Evolutionary conservation across 805 yeast genomes (phyloP), one percentile per base, ranked within the genome.

Genomic region (Starmera dryadoides): DNA sequence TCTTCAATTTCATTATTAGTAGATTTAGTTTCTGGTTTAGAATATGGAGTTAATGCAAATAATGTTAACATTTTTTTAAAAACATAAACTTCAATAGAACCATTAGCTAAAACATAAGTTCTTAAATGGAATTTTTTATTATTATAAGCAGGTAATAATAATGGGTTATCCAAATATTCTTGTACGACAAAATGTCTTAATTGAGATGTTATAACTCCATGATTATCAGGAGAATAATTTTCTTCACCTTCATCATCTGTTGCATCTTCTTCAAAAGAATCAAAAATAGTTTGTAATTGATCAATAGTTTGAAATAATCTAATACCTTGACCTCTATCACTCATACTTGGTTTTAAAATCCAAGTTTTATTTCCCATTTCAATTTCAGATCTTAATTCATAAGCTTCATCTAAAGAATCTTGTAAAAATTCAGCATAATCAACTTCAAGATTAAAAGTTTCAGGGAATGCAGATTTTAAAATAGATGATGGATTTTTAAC

Each of bases 361-460:
- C 94, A 91, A 35, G 81, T 75, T 47, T 73, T 77, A 15, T 66
- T 70, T 12, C 75, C 76, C 10, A 60, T 57, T 42, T 80, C 81
- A 26, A 93, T 64, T 48, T 84, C 96, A 38, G 81, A 82, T 42
- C 95, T 65, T 36, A 93, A 67, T 54, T 91, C 98, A 66, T 84
- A 89, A 30, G 85, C 80, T 52, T 93, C 98, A 58, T 91, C 98
- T 34, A 93, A 66, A 0, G 96, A 74, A 56, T 93, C 98, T 51
- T 93, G 98, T 37, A 93, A 64, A 51, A 93, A 93, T 58, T 93
- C 98, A 1, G 98, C 97, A 60, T 86, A 93, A 52, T 91, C 98
- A 18, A 93, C 75, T 54, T 93, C 98, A 25, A 93, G 65, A 40
- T 81, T 80, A 60, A 69, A 87, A 3, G 89, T 72, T 39, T 77